phyloP scores from a whole-genome alignment of 192 early-diverging fungal species.

The Radiomyces spectabilis region DNA sequence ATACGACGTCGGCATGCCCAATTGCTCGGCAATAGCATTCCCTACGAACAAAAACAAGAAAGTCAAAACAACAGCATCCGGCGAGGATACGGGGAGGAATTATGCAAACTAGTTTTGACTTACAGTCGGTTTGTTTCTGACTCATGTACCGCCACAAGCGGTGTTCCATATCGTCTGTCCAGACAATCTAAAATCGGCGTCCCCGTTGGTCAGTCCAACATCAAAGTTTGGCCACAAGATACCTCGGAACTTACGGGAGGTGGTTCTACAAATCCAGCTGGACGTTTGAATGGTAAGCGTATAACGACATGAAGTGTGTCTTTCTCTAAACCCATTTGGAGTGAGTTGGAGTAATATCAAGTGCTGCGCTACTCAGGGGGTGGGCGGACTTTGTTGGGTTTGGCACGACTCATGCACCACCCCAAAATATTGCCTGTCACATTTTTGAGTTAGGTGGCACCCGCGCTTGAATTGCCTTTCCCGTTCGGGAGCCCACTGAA shows the following conservation, averaged over 20 bases:
- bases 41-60: conserved; percentile 28
- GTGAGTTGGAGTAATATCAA: not conserved
- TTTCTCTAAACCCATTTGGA: conserved; percentile 7
- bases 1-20: conserved; percentile 43
- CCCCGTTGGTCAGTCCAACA: not conserved
- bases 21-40: conserved; percentile 38
- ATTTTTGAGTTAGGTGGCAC: too few species aligned
- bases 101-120: conserved; percentile 4
- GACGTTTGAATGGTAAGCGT: conserved; percentile 38
- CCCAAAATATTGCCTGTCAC: too few species aligned
- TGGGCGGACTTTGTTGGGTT: too few species aligned
- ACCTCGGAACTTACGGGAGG: conserved; percentile 30
- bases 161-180: conserved; percentile 56
- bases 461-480: too few species aligned
- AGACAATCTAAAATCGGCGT: conserved; percentile 32
- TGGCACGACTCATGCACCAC: too few species aligned
- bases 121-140: conserved; percentile 51
- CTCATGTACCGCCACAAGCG: conserved; percentile 45
- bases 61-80: not conserved
- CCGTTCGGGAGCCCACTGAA: too few species aligned
- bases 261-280: conserved; percentile 43
- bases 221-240: not conserved
- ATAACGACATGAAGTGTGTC: conserved; percentile 47
- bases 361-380: too few species aligned
- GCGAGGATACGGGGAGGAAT: not conserved